Evolutionary conservation across 148 eudicot genomes (phyloP).

Genomic region (Dianthus caryophyllus): DNA sequence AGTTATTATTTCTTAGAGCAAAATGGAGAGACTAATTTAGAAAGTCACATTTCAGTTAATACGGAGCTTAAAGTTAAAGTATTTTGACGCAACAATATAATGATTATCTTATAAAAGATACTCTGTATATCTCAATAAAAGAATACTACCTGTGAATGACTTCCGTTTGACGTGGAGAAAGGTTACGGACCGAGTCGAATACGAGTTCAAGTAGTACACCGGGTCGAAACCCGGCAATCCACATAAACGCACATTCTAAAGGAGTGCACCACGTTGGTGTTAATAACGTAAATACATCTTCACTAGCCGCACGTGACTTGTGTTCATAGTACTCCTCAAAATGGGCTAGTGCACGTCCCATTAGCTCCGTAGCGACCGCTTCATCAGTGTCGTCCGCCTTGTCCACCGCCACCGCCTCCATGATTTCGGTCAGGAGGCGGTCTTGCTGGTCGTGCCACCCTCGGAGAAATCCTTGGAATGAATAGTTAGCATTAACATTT

Average conservation of each 20-base stretch:
- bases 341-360: constrained; percentile 31
- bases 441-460: constrained; percentile 33
- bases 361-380: constrained; percentile 11
- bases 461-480: constrained; percentile 32
- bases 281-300: constrained; percentile 30
- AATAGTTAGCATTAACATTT: neutral
- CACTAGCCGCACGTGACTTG: constrained; percentile 31
- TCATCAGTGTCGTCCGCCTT: neutral
- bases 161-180: constrained; percentile 28
- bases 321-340: constrained; percentile 34
- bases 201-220: constrained; percentile 28
- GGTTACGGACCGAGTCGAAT: constrained; percentile 26
- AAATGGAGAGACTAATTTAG: too few species aligned
- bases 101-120: neutral
- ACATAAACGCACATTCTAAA: constrained; percentile 36
- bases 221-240: constrained; percentile 52
- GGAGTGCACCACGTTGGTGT: constrained; percentile 40
- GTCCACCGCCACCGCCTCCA: neutral
- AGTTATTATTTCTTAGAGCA: too few species aligned
- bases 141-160: constrained; percentile 17
- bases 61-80: neutral
- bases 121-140: too few species aligned
- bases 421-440: constrained; percentile 29
- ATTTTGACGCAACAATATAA: neutral
- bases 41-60: too few species aligned